Evolutionary conservation across 1,284 basidiomycete species (phyloP), one percentile per base, ranked within the genome.

Genomic region (Tremellales sp.): DNA sequence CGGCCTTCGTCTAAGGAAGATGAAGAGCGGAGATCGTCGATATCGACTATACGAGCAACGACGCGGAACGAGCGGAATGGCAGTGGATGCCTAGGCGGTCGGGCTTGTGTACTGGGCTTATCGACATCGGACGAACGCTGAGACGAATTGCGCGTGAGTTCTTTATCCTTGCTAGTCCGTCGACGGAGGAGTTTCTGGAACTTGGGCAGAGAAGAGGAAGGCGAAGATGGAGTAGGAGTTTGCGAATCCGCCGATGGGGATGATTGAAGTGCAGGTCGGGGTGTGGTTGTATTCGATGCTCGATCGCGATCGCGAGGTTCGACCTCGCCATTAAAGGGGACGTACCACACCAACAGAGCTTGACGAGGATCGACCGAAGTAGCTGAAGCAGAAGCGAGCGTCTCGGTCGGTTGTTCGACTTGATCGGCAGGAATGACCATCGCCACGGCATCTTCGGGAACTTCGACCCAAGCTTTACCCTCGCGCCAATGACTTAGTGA

Each of bases 61-160:
- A 74, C 57, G 19, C 73, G 52, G 61, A 71, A 75, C 1, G 67
- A 64, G 21, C 62, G 54, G 58, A 75, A 75, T 0, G 73, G 73
- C 15, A 73, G 45, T 1, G 66, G 67, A 35, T 62, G 60, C 3
- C 58, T 33, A n/a, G 49, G 46, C 21, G 24, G 19, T 33, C 29
- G 23, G 35, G 41, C 10, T 12, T 3, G 15, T 37, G 48, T 22
- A 29, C 27, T 3, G 40, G 15, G 3, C 37, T 22, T 45, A 17
- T 35, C n/a, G n/a, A n/a, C n/a, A n/a, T n/a, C n/a, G n/a, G n/a
- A n/a, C n/a, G n/a, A n/a, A n/a, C n/a, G n/a, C n/a, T n/a, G n/a
- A n/a, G n/a, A n/a, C n/a, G n/a, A n/a, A n/a, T n/a, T n/a, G n/a
- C n/a, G n/a, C n/a, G n/a, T n/a, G 8, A 37, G 46, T 4, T 57